Base-by-base conservation (phyloP, 2,329 filamentous ascomycete genomes). In the Leptographium procerum region DNA sequence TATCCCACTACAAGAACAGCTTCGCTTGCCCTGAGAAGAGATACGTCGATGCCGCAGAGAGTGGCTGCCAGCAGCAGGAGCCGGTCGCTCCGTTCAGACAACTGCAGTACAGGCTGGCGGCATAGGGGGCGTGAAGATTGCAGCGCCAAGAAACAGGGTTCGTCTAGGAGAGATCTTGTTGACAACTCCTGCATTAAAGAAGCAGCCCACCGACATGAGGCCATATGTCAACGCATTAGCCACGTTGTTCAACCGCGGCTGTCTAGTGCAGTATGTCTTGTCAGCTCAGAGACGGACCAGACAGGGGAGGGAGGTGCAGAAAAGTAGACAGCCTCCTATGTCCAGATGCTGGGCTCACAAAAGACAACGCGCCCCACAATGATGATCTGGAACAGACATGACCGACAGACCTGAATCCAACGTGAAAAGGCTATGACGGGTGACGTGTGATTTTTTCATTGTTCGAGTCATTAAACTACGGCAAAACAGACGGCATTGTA, bases 381-480 rank as follows among this genome's bases (percentile, higher is more conserved):
- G 29, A 56, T 47, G 55, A 56, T 56, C 29, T 56, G 55, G 55
- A 56, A 56, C 55, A 56, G 45, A 28, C 45, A 56, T 16, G 55
- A 51, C 22, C 55, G 43, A 31, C 51, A 56, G n/a, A 26, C 7
- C 19, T 9, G 9, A 5, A 19, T 19, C 9, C 6, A 16, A n/a
- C 40, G 19, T 43, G 40, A 19, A n/a, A 43, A 43, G 2, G 19
- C 40, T 19, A 43, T 43, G 40, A n/a, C 19, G 19, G 40, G n/a
- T 7, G 40, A 8, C 5, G 31, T n/a, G n/a, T n/a, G n/a, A n/a
- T n/a, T n/a, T n/a, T n/a, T n/a, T n/a, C n/a, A n/a, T n/a, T n/a
- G n/a, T n/a, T n/a, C n/a, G n/a, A n/a, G n/a, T n/a, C n/a, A n/a
- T n/a, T n/a, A n/a, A n/a, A n/a, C n/a, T n/a, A n/a, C n/a, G 31